Evolutionary conservation across 75 land plant species (phyloP).

Genomic region (Pinus taeda): DNA sequence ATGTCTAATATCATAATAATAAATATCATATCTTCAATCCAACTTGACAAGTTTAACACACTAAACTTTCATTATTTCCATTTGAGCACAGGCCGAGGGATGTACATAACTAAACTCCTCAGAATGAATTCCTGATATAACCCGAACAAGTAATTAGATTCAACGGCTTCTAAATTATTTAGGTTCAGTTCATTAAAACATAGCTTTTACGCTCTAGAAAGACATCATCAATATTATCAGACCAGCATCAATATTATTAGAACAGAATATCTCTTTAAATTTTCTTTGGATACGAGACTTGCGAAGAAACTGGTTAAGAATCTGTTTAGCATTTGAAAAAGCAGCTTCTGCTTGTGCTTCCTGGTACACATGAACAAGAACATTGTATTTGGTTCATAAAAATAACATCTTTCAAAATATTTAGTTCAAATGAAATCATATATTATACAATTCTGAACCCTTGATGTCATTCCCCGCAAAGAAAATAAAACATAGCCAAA

Average conservation of each 20-base stretch:
- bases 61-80: no score
- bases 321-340: slow-evolving; percentile 89
- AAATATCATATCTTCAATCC: no score
- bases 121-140: not conserved
- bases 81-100: no score
- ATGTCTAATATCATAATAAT: not conserved
- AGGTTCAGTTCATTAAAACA: not conserved
- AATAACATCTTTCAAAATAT: not conserved
- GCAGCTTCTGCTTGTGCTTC: slow-evolving; percentile 85
- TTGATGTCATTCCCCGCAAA: not conserved
- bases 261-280: not conserved
- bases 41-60: no score
- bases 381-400: not conserved
- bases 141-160: not conserved
- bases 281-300: slow-evolving; percentile 83
- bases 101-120: no score
- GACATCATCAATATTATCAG: not conserved
- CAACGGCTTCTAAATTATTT: slow-evolving; percentile 1
- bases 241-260: not conserved
- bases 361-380: slow-evolving; percentile 25
- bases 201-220: not conserved
- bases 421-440: not conserved
- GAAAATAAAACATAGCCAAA: not conserved
- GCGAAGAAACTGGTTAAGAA: slow-evolving; percentile 83
- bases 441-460: slow-evolving; percentile 4